These are phyloP conservation scores for Penicillium cataractarum DNA, from an alignment of 495 filamentous ascomycete genomes.

Conservation along the genomic window DNA sequence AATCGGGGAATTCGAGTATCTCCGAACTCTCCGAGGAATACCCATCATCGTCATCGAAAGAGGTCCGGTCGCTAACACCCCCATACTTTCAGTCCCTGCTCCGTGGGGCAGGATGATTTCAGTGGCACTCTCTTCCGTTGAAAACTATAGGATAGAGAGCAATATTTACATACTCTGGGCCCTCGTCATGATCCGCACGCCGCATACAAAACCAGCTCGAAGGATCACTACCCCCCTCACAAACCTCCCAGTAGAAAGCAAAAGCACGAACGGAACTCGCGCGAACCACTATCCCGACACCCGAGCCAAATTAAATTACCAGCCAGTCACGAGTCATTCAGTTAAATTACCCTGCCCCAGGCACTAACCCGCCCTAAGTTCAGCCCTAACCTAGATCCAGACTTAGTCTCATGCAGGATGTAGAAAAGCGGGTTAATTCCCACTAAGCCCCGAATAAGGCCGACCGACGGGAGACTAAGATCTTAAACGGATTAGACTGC, in stretches of 20 bases:
- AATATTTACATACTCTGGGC: not conserved
- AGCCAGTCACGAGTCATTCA: not conserved
- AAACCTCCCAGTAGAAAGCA: not conserved
- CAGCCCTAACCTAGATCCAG: not conserved
- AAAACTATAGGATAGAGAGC: not conserved
- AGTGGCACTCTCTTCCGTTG: not conserved
- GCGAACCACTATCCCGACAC: slow-evolving; percentile 4
- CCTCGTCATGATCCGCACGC: slow-evolving; percentile 7
- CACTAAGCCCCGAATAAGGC: slow-evolving; percentile 6
- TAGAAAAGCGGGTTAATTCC: slow-evolving; percentile 5
- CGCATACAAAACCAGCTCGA: not conserved
- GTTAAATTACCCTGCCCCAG: slow-evolving; percentile 5
- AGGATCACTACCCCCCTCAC: not conserved
- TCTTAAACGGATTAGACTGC: not conserved
- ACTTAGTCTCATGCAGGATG: not conserved
- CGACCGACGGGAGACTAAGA: not conserved
- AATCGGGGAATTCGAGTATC: not conserved
- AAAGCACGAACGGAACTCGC: slow-evolving; percentile 7
- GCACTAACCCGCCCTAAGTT: not conserved
- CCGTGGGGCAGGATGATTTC: not conserved
- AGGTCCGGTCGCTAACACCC: not conserved
- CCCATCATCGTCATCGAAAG: not conserved
- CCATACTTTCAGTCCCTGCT: not conserved
- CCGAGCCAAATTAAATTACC: slow-evolving; percentile 11
- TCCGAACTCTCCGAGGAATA: not conserved